A percentile compares a stretch with the other conserved stretches of the same genome.
Evolutionary conservation across 768 basidiomycete species (phyloP).

Genomic region (Grammothele lineata): DNA sequence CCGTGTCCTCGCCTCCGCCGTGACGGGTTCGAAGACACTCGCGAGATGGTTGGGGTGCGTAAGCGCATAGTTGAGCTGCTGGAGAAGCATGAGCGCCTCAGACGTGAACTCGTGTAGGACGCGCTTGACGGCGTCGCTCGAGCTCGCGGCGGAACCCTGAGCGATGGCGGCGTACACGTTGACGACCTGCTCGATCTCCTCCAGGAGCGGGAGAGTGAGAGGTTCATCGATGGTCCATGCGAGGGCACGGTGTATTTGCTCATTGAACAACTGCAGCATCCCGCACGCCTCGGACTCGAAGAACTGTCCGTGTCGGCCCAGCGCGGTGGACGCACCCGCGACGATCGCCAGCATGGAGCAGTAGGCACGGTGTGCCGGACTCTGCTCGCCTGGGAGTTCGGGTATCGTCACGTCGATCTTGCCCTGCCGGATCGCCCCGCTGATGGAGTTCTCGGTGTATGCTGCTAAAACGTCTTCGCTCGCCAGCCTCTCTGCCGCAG

Average conservation of each 20-base stretch:
- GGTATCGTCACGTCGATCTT: conserved; percentile 61
- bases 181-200: conserved; percentile 80
- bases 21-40: conserved; percentile 75
- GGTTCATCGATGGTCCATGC: conserved; percentile 80
- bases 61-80: conserved; percentile 86
- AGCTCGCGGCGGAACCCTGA: conserved; percentile 39
- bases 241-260: conserved; percentile 72
- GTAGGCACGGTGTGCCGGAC: conserved; percentile 77
- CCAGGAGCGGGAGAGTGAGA: conserved; percentile 70
- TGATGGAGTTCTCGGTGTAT: conserved; percentile 81
- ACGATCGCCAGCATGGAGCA: conserved; percentile 82
- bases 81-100: conserved; percentile 69
- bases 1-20: conserved; percentile 63
- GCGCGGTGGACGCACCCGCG: conserved; percentile 60
- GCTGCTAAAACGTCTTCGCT: conserved; percentile 77
- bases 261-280: conserved; percentile 79
- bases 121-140: conserved; percentile 51
- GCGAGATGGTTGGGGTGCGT: conserved; percentile 89
- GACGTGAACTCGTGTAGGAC: conserved; percentile 67
- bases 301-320: conserved; percentile 66
- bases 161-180: conserved; percentile 77
- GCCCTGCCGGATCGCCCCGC: conserved; percentile 70
- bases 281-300: conserved; percentile 85
- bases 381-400: conserved; percentile 70
- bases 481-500: conserved; percentile 81